A percentile compares a stretch with the other conserved stretches of the same genome.
Evolutionary conservation across 1,284 basidiomycete genomes (phyloP).

Genomic region (Irpex rosettiformis): DNA sequence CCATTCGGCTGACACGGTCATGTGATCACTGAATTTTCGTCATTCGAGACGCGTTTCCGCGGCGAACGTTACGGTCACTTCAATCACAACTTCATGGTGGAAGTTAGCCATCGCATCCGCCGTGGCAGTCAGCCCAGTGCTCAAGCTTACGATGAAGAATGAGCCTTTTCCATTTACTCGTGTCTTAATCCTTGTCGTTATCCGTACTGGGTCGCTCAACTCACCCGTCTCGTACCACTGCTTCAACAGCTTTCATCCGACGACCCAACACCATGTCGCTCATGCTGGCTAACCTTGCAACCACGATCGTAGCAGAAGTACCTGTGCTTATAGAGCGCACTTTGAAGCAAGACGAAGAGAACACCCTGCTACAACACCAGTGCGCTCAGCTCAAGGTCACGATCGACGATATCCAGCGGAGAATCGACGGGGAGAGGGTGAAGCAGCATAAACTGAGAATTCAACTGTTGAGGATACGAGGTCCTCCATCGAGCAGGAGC

Average conservation of each 20-base stretch:
- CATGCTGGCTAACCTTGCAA: conserved; percentile 2
- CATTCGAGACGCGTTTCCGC: too few relatives aligned
- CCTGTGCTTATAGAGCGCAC: conserved; percentile 19
- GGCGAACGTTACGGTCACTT: not conserved
- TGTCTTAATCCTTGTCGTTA: too few relatives aligned
- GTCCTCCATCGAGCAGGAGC: conserved; percentile 1
- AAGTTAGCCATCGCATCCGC: too few relatives aligned
- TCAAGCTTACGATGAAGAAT: too few relatives aligned
- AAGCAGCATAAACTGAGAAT: conserved; percentile 17
- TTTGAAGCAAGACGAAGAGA: conserved; percentile 17
- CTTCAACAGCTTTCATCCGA: too few relatives aligned
- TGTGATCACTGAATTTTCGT: too few relatives aligned
- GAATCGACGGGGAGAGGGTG: conserved; percentile 18
- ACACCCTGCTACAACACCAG: conserved; percentile 16
- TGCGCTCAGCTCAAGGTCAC: conserved; percentile 14
- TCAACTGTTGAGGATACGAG: conserved; percentile 16
- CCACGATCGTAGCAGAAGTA: conserved; percentile 14
- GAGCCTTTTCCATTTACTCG: too few relatives aligned
- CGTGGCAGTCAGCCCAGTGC: too few relatives aligned
- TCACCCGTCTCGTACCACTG: too few relatives aligned
- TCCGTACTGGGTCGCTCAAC: too few relatives aligned
- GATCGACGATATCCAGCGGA: conserved; percentile 15
- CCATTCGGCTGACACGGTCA: conserved; percentile 1
- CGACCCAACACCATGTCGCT: not conserved
- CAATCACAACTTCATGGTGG: too few relatives aligned